Conservation (phyloP, 2,329 filamentous ascomycete genomes). For the Cryphonectria radicalis region DNA sequence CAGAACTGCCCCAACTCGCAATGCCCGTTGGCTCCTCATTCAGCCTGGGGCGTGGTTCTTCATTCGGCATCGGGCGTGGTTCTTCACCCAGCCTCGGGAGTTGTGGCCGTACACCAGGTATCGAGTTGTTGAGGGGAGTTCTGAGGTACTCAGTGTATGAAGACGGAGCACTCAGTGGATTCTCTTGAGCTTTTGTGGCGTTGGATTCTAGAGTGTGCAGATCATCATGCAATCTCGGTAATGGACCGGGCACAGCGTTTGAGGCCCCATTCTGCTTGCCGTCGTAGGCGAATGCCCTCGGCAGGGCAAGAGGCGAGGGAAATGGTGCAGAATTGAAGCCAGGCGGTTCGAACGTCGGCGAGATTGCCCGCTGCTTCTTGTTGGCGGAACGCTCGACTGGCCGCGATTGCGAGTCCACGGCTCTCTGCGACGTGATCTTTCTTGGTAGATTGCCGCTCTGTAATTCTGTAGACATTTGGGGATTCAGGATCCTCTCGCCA, state of each 20-base stretch:
- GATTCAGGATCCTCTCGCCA: conserved; percentile 8
- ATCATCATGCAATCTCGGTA: conserved; percentile 1
- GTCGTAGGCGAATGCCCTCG: conserved; percentile 1
- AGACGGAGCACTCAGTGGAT: neutral
- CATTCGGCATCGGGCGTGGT: neutral
- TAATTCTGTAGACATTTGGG: neutral
- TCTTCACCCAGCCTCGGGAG: neutral
- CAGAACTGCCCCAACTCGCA: neutral
- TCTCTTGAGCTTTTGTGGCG: neutral
- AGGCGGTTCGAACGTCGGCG: conserved; percentile 16
- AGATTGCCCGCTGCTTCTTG: conserved; percentile 25
- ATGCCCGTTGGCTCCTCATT: neutral
- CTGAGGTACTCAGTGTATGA: neutral
- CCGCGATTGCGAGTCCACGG: neutral
- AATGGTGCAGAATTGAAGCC: neutral
- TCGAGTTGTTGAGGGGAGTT: neutral
- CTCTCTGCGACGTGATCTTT: conserved; percentile 8
- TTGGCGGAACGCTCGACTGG: conserved; percentile 16
- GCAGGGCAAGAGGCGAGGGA: conserved; percentile 3
- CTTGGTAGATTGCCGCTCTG: conserved; percentile 12
- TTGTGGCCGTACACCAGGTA: neutral
- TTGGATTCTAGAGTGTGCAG: neutral
- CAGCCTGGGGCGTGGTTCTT: neutral
- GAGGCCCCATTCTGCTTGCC: conserved; percentile 7
- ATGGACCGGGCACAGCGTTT: neutral